Evolutionary conservation across 2,329 filamentous ascomycete species (phyloP).

Genomic region (Aspergillus pseudoviridinutans): DNA sequence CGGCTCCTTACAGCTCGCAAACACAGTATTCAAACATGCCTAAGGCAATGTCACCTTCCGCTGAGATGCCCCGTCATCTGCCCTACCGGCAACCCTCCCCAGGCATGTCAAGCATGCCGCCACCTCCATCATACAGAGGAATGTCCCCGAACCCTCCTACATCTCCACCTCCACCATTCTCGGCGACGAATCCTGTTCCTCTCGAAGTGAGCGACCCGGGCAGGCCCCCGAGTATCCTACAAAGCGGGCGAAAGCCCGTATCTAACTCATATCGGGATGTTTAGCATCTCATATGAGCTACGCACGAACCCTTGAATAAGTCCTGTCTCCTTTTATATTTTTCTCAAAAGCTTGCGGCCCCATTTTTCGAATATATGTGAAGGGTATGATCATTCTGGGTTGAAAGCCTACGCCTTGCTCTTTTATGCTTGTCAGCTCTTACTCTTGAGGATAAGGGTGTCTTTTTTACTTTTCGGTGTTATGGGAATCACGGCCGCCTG

Average conservation of each 20-base stretch:
- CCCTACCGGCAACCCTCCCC: constrained; percentile 4
- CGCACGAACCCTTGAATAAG: neutral
- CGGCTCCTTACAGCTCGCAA: constrained; percentile 21
- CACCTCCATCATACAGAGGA: constrained; percentile 15
- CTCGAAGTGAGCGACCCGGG: constrained; percentile 20
- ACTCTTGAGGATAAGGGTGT: neutral
- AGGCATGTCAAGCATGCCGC: constrained; percentile 16
- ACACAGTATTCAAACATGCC: constrained; percentile 21
- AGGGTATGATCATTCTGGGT: neutral
- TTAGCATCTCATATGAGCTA: constrained; percentile 12
- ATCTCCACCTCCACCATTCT: constrained; percentile 31
- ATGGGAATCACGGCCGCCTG: neutral
- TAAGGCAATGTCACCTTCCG: constrained; percentile 15
- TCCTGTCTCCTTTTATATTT: neutral
- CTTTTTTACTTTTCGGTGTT: neutral
- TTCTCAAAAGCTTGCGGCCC: neutral
- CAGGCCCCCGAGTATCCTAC: constrained; percentile 38
- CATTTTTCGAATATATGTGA: neutral
- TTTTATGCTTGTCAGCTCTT: neutral
- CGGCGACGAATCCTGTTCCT: constrained; percentile 11
- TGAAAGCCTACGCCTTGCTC: neutral
- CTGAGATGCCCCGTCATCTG: constrained; percentile 4
- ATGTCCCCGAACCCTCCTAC: constrained; percentile 19
- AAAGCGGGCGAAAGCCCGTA: constrained; percentile 36
- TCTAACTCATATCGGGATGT: constrained; percentile 34